phyloP scores from a whole-genome alignment of 108 stramenopile species.

The Pseudonitzschia pungens region DNA sequence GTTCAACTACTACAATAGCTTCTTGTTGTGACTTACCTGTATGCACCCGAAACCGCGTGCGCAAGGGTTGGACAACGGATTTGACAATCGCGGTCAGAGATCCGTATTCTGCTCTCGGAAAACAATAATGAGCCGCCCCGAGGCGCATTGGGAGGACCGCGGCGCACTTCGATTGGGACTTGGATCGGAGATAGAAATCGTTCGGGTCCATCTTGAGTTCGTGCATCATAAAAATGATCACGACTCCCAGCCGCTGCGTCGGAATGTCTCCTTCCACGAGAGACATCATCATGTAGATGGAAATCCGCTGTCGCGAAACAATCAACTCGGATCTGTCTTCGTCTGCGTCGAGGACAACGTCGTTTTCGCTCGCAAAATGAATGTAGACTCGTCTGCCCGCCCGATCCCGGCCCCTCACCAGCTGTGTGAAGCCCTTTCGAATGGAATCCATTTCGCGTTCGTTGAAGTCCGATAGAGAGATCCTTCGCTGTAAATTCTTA shows the following conservation, averaged over 20 bases:
- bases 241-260: constrained; percentile 17
- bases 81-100: not conserved
- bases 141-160: not conserved
- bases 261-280: constrained; percentile 13
- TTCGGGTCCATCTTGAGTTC: not conserved
- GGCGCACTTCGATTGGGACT: not conserved
- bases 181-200: not conserved
- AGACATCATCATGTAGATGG: not conserved
- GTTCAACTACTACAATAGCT: too few relatives aligned
- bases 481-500: not conserved
- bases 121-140: not conserved
- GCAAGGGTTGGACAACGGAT: not conserved
- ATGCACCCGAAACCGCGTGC: not conserved
- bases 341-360: not conserved
- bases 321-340: not conserved
- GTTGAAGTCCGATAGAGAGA: not conserved
- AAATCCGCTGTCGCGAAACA: not conserved
- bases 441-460: not conserved
- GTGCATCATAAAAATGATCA: constrained; percentile 8
- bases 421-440: not conserved
- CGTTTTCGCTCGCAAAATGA: not conserved
- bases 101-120: not conserved
- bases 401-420: constrained; percentile 1
- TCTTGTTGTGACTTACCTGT: not conserved
- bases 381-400: constrained; percentile 6